Percentiles rank a stretch among this genome's conserved stretches.
These are phyloP conservation scores for Candida sojae DNA, from an alignment of 1,139 yeast species.

Conservation along the genomic window DNA sequence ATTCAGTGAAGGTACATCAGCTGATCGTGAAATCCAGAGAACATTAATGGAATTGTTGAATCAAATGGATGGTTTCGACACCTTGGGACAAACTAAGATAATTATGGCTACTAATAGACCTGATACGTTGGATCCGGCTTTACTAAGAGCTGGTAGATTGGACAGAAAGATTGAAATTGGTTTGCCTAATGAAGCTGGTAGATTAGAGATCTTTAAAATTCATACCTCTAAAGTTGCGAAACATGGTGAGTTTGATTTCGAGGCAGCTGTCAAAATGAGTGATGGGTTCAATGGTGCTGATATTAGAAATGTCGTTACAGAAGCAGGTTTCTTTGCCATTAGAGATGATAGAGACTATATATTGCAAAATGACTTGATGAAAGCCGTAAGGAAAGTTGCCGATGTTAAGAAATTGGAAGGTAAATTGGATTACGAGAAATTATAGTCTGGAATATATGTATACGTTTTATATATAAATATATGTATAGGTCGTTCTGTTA, in stretches of 20 bases:
- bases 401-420: slow-evolving; percentile 98
- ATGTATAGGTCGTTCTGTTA: slow-evolving; percentile 6
- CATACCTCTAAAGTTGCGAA: slow-evolving; percentile 86
- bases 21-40: slow-evolving; percentile 98
- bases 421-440: slow-evolving; percentile 88
- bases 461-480: neutral
- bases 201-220: slow-evolving; percentile 92
- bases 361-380: slow-evolving; percentile 90
- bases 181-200: slow-evolving; percentile 94
- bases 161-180: slow-evolving; percentile 97
- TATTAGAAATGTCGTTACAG: slow-evolving; percentile 96
- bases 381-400: slow-evolving; percentile 96
- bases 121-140: slow-evolving; percentile 98
- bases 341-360: slow-evolving; percentile 97
- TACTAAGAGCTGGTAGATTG: slow-evolving; percentile 96
- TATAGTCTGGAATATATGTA: slow-evolving; percentile 33
- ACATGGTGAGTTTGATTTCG: slow-evolving; percentile 95
- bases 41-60: slow-evolving; percentile 96
- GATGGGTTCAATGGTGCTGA: slow-evolving; percentile 99
- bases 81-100: slow-evolving; percentile 94
- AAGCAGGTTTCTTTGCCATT: slow-evolving; percentile 97
- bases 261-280: slow-evolving; percentile 96
- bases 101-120: slow-evolving; percentile 99
- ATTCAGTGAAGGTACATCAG: slow-evolving; percentile 97
- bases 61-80: slow-evolving; percentile 99